Conservation (phyloP, 78 protist genomes). For the Pigoraptor vietnamica region DNA sequence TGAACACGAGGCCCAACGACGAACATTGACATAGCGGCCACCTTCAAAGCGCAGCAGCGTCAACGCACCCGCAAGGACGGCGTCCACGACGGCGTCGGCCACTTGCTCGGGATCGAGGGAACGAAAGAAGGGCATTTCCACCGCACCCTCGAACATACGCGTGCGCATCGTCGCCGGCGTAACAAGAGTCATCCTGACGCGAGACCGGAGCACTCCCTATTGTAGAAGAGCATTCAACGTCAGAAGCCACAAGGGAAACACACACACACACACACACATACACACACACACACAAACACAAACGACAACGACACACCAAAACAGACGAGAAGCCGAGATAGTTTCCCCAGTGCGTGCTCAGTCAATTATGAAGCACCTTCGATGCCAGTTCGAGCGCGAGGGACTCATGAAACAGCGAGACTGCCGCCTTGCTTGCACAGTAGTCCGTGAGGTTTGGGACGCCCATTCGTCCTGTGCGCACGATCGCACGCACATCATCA, state of each 20-base stretch:
- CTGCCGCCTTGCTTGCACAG: conserved; percentile 32
- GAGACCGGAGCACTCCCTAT: background rate
- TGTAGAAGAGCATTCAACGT: no score
- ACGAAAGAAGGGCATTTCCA: background rate
- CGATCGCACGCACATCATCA: no score
- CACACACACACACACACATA: no score
- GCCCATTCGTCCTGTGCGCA: conserved; percentile 32
- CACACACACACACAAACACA: no score
- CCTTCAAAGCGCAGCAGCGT: no score
- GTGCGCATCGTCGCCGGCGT: conserved; percentile 44
- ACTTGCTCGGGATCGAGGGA: background rate
- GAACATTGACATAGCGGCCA: no score
- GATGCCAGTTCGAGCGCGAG: conserved; percentile 14
- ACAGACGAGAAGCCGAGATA: no score
- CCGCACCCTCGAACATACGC: background rate
- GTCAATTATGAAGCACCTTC: no score
- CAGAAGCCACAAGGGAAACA: no score
- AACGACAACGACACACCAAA: no score
- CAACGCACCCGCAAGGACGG: background rate
- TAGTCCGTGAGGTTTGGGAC: conserved; percentile 29
- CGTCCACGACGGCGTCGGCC: background rate
- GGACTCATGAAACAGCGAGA: conserved; percentile 20
- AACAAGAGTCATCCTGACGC: background rate
- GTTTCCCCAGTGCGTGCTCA: no score
- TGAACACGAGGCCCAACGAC: no score